Conservation (phyloP, 768 basidiomycete genomes). For the Tremella yokohamensis region DNA sequence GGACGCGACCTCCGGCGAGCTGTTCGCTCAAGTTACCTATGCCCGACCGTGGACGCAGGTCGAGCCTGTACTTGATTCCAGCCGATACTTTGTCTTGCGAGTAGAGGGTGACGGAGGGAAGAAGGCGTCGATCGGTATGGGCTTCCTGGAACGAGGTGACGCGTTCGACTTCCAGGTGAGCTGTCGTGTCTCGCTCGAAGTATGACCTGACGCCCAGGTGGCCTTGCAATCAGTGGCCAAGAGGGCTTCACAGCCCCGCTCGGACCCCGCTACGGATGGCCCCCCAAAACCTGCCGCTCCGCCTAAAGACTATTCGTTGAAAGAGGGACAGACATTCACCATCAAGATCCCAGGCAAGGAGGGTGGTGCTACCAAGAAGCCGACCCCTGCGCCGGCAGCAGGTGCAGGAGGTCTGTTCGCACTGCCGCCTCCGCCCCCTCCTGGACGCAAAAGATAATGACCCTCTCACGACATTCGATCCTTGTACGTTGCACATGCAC, state of each 20-base stretch:
- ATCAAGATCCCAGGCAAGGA: constrained; percentile 73
- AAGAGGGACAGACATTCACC: constrained; percentile 91
- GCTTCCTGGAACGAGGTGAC: constrained; percentile 80
- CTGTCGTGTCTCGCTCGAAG: background rate
- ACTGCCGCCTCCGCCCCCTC: constrained; percentile 43
- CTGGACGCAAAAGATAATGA: constrained; percentile 23
- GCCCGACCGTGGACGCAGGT: constrained; percentile 73
- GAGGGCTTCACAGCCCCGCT: constrained; percentile 54
- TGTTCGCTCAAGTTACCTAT: constrained; percentile 84
- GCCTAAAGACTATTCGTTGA: constrained; percentile 89
- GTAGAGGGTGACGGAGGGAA: constrained; percentile 76
- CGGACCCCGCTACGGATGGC: constrained; percentile 57
- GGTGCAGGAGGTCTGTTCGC: constrained; percentile 37
- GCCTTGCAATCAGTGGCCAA: constrained; percentile 54
- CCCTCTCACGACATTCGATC: background rate
- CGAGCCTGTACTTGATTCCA: constrained; percentile 94
- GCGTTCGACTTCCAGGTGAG: constrained; percentile 83
- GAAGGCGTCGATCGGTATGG: constrained; percentile 91
- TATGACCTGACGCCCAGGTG: constrained; percentile 52
- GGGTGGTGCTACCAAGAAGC: constrained; percentile 6
- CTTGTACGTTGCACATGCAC: too few species aligned
- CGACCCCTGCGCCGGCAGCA: background rate
- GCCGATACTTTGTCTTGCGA: constrained; percentile 87
- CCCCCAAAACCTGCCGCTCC: constrained; percentile 71
- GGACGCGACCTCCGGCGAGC: constrained; percentile 54